Percentiles rank a stretch among this genome's conserved stretches.
These are phyloP conservation scores for Colletotrichum somersetense DNA, from an alignment of 2,329 filamentous ascomycete genomes.

Conservation along the genomic window DNA sequence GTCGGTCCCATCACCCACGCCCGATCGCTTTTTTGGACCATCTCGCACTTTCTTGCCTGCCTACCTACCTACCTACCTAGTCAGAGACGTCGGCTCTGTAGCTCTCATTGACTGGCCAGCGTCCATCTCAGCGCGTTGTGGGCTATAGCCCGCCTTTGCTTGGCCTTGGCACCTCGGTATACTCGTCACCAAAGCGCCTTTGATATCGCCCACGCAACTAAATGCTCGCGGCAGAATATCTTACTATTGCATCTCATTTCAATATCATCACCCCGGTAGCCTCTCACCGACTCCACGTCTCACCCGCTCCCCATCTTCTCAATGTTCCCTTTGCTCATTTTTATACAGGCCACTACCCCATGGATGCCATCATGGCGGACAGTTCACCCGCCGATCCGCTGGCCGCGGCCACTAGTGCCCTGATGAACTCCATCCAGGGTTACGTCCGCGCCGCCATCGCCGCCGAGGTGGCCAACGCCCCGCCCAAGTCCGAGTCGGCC, in stretches of 20 bases:
- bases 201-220: not conserved
- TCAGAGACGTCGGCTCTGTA: not conserved
- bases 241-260: not conserved
- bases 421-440: slow-evolving; percentile 28
- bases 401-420: slow-evolving; percentile 21
- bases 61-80: too few relatives aligned
- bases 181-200: not conserved
- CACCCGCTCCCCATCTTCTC: not conserved
- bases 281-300: not conserved
- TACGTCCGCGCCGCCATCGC: slow-evolving; percentile 34
- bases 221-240: slow-evolving; percentile 10
- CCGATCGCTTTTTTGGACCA: not conserved
- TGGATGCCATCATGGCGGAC: slow-evolving; percentile 30
- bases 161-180: not conserved
- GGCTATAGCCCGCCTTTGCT: not conserved
- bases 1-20: not conserved
- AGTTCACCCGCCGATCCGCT: slow-evolving; percentile 24
- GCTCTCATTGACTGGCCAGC: not conserved
- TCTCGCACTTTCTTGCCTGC: not conserved
- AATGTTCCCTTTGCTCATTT: slow-evolving; percentile 1
- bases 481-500: not conserved
- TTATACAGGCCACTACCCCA: not conserved
- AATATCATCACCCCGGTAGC: not conserved
- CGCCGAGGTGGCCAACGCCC: slow-evolving; percentile 13
- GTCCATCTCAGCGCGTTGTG: not conserved